These are phyloP conservation scores for Nitzschia sp. DNA, from an alignment of 108 stramenopile genomes.

Conservation along the genomic window DNA sequence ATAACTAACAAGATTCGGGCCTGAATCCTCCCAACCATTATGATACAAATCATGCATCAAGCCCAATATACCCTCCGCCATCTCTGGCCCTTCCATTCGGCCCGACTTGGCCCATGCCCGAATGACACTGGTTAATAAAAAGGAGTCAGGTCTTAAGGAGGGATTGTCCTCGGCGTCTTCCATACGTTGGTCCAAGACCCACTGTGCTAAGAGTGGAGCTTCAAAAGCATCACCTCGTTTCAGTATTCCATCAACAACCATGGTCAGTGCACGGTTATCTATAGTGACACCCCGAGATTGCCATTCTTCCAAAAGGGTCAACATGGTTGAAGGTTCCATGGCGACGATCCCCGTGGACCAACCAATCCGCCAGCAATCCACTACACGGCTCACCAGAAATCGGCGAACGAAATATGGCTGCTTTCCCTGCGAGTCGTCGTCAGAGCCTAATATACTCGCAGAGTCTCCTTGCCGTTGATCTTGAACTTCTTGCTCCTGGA, in stretches of 20 bases:
- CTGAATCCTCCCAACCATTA: constrained; percentile 20
- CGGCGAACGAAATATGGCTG: constrained; percentile 14
- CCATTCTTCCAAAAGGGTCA: constrained; percentile 5
- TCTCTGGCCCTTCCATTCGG: constrained; percentile 43
- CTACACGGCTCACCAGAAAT: constrained; percentile 28
- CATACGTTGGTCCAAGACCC: constrained; percentile 37
- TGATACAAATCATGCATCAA: constrained; percentile 52
- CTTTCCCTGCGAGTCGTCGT: neutral
- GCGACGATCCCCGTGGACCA: constrained; percentile 18
- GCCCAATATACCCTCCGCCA: constrained; percentile 47
- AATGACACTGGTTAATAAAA: constrained; percentile 61
- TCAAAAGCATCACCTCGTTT: constrained; percentile 30
- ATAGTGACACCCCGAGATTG: neutral
- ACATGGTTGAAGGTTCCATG: constrained; percentile 20
- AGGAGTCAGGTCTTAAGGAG: constrained; percentile 43
- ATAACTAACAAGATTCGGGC: constrained; percentile 34
- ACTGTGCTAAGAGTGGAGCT: constrained; percentile 36
- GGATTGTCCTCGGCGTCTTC: constrained; percentile 23
- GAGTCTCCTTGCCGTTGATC: neutral
- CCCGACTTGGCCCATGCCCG: constrained; percentile 71
- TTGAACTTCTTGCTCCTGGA: constrained; percentile 7
- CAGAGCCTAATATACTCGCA: neutral
- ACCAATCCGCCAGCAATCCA: constrained; percentile 40
- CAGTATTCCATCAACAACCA: constrained; percentile 35
- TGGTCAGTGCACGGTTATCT: constrained; percentile 31